phyloP scores from a whole-genome alignment of 139 green algal species.

The Pleodorina starrii region DNA sequence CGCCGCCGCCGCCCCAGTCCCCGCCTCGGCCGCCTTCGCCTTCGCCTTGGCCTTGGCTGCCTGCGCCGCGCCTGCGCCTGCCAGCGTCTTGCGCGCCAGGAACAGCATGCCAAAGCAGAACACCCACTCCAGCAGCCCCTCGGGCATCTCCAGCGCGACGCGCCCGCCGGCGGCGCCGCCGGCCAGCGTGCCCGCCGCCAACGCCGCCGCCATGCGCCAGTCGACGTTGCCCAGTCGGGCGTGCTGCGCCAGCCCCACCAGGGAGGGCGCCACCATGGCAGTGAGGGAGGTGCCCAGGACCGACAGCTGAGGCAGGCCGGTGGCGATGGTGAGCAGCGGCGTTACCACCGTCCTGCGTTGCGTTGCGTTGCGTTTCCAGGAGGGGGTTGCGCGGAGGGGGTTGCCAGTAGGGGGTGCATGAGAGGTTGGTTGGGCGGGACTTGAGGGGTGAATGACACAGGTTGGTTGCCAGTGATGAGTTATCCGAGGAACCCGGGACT shows the following conservation, averaged over 20 bases:
- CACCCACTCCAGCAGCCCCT: slow-evolving; percentile 69
- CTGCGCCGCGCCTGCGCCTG: not conserved
- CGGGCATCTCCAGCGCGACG: slow-evolving; percentile 67
- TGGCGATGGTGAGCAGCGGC: slow-evolving; percentile 64
- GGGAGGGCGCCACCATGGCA: slow-evolving; percentile 76
- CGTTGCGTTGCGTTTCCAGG: too few relatives aligned
- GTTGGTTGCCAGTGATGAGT: too few relatives aligned
- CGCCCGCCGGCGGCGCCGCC: slow-evolving; percentile 71
- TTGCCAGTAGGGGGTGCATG: too few relatives aligned
- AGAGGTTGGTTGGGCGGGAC: too few relatives aligned
- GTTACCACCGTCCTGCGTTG: slow-evolving; percentile 66
- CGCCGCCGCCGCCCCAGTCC: too few relatives aligned
- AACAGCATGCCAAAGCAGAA: slow-evolving; percentile 81
- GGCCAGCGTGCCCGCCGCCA: slow-evolving; percentile 71
- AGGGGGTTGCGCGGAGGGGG: not conserved
- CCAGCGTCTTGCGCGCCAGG: slow-evolving; percentile 75
- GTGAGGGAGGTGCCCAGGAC: slow-evolving; percentile 77
- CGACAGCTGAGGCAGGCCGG: slow-evolving; percentile 66
- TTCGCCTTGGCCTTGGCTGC: slow-evolving; percentile 13
- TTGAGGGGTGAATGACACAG: too few relatives aligned
- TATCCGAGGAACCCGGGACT: too few relatives aligned
- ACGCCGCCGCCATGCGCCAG: slow-evolving; percentile 72
- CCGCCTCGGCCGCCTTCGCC: not conserved
- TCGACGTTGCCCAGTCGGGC: slow-evolving; percentile 82
- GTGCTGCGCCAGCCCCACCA: slow-evolving; percentile 74